A percentile compares a stretch with the other conserved stretches of the same genome.
phyloP scores from a whole-genome alignment of 768 basidiomycete species.

The Rhizopogon vinicolor region DNA sequence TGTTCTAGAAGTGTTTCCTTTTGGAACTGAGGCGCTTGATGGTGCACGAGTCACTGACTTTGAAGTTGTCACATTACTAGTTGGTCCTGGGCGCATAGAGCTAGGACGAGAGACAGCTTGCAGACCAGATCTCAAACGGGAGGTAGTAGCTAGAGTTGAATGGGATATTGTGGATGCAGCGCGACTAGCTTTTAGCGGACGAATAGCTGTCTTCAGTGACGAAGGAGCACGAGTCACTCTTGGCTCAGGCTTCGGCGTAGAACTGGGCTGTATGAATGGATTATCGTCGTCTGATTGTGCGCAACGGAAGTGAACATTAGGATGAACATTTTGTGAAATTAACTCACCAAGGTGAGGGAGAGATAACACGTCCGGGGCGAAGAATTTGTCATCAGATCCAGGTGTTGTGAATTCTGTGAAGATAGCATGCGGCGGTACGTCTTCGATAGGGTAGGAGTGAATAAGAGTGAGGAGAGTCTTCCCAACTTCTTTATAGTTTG shows the following conservation, averaged over 20 bases:
- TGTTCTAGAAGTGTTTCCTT: background rate
- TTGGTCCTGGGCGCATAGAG: background rate
- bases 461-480: constrained; percentile 30
- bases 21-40: background rate
- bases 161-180: background rate
- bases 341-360: constrained; percentile 21
- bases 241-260: background rate
- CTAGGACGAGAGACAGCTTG: background rate
- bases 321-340: background rate
- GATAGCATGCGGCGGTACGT: constrained; percentile 15
- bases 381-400: constrained; percentile 17
- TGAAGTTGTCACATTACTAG: background rate
- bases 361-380: constrained; percentile 11
- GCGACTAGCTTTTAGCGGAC: background rate
- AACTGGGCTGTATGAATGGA: constrained; percentile 18
- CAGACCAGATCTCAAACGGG: background rate
- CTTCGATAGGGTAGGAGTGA: constrained; percentile 31
- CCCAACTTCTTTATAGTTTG: constrained; percentile 42
- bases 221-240: background rate
- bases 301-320: background rate
- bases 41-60: background rate
- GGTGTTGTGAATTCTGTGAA: constrained; percentile 15
- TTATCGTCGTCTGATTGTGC: constrained; percentile 21
- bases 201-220: background rate
- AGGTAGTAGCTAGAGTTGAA: background rate